Percentiles rank a stretch among this genome's conserved stretches.
Conservation (phyloP, 1,139 yeast species). For the Waltiozyma sp. region DNA sequence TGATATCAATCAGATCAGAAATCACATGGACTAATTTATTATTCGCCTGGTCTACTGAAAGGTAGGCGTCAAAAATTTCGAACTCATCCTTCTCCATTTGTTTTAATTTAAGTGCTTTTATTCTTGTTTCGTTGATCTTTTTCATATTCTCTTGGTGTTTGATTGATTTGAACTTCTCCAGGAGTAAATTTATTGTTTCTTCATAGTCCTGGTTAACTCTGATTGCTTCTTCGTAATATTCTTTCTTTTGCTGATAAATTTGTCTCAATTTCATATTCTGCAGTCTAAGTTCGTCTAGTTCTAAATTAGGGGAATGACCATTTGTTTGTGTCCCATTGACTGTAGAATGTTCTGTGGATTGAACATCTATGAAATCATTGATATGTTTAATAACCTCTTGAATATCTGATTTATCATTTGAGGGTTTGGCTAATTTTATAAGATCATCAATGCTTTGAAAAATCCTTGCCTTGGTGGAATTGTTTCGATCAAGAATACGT, state of each 20-base stretch:
- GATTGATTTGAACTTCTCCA: conserved; percentile 4
- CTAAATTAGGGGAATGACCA: not conserved
- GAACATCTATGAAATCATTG: not conserved
- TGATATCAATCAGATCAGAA: conserved; percentile 4
- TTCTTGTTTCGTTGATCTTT: conserved; percentile 2
- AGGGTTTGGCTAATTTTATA: not conserved
- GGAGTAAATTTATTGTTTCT: conserved; percentile 4
- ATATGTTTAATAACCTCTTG: not conserved
- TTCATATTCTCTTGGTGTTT: conserved; percentile 3
- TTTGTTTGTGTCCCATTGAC: not conserved
- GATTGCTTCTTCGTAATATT: conserved; percentile 5
- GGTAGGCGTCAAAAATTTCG: conserved; percentile 4
- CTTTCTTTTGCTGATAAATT: conserved; percentile 4
- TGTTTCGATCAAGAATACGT: not conserved
- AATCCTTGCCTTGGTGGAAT: not conserved
- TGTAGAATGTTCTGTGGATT: not conserved
- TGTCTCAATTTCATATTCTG: conserved; percentile 12
- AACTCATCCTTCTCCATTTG: conserved; percentile 7
- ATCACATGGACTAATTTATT: conserved; percentile 6
- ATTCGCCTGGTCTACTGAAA: conserved; percentile 7
- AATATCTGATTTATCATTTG: not conserved
- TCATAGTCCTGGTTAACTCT: conserved; percentile 11
- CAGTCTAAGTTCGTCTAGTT: conserved; percentile 1
- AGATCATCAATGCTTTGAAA: not conserved
- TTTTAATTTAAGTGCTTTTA: conserved; percentile 2